Percentiles rank a stretch among this genome's conserved stretches.
Conservation (phyloP, 495 filamentous ascomycete genomes). For the Xylaria longipes region DNA sequence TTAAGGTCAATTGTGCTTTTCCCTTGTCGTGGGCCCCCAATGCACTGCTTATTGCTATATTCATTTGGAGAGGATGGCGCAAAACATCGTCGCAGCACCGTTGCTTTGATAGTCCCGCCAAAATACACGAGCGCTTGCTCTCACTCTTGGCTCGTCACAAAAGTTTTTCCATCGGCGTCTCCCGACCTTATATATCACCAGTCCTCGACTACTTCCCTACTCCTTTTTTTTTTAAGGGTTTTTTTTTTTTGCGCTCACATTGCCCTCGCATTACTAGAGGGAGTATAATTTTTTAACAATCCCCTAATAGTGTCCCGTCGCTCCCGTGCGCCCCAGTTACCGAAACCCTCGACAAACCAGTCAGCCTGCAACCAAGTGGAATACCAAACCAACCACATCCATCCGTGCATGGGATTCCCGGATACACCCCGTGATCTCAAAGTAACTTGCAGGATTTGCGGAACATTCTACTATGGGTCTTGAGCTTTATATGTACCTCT, state of each 20-base stretch:
- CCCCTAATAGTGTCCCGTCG: slow-evolving; percentile 27
- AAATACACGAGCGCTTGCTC: slow-evolving; percentile 9
- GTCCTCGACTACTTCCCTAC: not conserved
- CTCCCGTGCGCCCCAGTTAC: slow-evolving; percentile 20
- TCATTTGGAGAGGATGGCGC: slow-evolving; percentile 16
- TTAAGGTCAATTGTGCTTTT: slow-evolving; percentile 20
- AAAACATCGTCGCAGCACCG: slow-evolving; percentile 10
- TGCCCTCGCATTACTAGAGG: not conserved
- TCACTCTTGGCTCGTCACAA: slow-evolving; percentile 15
- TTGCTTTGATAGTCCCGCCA: slow-evolving; percentile 16
- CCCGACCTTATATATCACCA: slow-evolving; percentile 14
- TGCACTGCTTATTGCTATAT: slow-evolving; percentile 4
- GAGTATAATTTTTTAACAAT: slow-evolving; percentile 26
- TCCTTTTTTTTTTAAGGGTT: slow-evolving; percentile 7
- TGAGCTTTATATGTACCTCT: slow-evolving; percentile 18
- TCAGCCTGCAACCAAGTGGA: slow-evolving; percentile 26
- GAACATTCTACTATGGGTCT: slow-evolving; percentile 28
- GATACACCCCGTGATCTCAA: slow-evolving; percentile 25
- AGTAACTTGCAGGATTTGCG: slow-evolving; percentile 21
- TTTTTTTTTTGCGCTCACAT: slow-evolving; percentile 7
- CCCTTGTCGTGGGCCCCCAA: slow-evolving; percentile 15
- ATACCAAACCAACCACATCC: slow-evolving; percentile 25
- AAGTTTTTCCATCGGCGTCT: not conserved
- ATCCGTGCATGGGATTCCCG: slow-evolving; percentile 20
- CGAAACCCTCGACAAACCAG: slow-evolving; percentile 24